These are phyloP conservation scores for Rhizopogon roseolus DNA, from an alignment of 768 basidiomycete species.

Conservation along the genomic window DNA sequence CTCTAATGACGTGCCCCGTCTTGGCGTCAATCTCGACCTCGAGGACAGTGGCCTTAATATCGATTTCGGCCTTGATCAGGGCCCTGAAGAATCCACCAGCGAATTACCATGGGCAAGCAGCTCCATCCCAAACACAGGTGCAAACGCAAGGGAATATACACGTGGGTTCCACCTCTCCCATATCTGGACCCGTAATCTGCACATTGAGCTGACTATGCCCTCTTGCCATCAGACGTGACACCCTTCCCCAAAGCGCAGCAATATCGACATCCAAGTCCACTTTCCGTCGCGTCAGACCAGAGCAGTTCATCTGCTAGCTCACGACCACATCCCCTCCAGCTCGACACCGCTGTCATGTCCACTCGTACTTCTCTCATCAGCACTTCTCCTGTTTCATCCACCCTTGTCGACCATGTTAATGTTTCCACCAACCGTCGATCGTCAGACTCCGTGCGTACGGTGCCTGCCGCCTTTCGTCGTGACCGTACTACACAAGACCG, in stretches of 20 bases:
- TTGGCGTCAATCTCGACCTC: slow-evolving; percentile 43
- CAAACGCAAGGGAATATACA: slow-evolving; percentile 26
- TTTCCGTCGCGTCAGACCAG: slow-evolving; percentile 34
- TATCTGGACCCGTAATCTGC: slow-evolving; percentile 19
- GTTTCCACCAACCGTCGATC: slow-evolving; percentile 46
- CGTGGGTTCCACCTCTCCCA: slow-evolving; percentile 34
- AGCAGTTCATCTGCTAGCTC: slow-evolving; percentile 24
- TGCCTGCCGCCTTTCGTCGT: slow-evolving; percentile 50
- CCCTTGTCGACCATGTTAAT: slow-evolving; percentile 29
- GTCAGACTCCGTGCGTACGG: slow-evolving; percentile 63
- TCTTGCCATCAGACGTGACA: slow-evolving; percentile 19
- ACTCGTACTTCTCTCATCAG: slow-evolving; percentile 38
- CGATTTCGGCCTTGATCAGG: slow-evolving; percentile 40
- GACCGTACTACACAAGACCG: slow-evolving; percentile 65
- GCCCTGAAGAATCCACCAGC: slow-evolving; percentile 44
- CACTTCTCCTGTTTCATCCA: slow-evolving; percentile 41
- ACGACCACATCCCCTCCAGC: slow-evolving; percentile 50
- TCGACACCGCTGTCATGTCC: slow-evolving; percentile 47
- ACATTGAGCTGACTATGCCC: slow-evolving; percentile 20
- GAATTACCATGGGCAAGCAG: slow-evolving; percentile 53
- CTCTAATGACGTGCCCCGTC: slow-evolving; percentile 29
- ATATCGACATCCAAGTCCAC: slow-evolving; percentile 30
- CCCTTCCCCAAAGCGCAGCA: slow-evolving; percentile 22
- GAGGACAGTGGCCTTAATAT: slow-evolving; percentile 56
- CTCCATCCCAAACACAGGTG: slow-evolving; percentile 5